Conservation (phyloP, 305 asterid species). For the Plantago coronopus region DNA sequence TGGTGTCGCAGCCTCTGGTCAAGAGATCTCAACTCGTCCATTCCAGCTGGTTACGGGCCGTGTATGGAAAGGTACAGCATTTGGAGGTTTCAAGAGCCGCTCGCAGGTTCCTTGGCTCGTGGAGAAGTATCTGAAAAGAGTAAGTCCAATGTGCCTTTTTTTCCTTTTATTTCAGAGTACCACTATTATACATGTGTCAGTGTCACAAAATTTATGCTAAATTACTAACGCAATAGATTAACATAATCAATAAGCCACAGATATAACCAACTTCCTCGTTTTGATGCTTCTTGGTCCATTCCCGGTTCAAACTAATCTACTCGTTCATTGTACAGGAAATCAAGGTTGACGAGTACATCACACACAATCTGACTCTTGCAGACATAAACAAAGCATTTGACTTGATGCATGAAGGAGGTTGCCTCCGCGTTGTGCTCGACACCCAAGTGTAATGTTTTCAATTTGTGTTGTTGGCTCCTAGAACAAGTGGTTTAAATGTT, state of each 20-base stretch:
- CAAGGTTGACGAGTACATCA: conserved; percentile 95
- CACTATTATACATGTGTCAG: no score
- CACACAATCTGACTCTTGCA: conserved; percentile 68
- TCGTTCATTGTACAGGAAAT: conserved; percentile 59
- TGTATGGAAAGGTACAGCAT: conserved; percentile 99
- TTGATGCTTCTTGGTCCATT: not conserved
- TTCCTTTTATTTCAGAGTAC: no score
- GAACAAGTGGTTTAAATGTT: conserved; percentile 7
- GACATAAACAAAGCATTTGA: conserved; percentile 87
- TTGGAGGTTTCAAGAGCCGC: conserved; percentile 98
- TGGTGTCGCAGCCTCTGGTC: conserved; percentile 99
- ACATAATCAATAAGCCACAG: no score
- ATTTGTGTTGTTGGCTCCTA: not conserved
- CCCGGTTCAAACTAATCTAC: not conserved
- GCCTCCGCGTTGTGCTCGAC: conserved; percentile 86
- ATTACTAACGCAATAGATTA: no score
- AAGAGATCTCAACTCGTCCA: conserved; percentile 98
- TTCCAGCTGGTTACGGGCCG: conserved; percentile 99
- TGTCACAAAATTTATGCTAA: not conserved
- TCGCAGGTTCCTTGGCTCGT: conserved; percentile 99
- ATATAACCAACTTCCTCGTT: not conserved
- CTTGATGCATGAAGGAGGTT: conserved; percentile 83
- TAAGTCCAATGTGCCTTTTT: conserved; percentile 18
- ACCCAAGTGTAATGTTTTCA: conserved; percentile 30
- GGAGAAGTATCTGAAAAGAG: conserved; percentile 89